A percentile compares a stretch with the other conserved stretches of the same genome.
These are phyloP conservation scores for Physaria fendleri DNA, from an alignment of 345 rosid genomes.

Conservation along the genomic window DNA sequence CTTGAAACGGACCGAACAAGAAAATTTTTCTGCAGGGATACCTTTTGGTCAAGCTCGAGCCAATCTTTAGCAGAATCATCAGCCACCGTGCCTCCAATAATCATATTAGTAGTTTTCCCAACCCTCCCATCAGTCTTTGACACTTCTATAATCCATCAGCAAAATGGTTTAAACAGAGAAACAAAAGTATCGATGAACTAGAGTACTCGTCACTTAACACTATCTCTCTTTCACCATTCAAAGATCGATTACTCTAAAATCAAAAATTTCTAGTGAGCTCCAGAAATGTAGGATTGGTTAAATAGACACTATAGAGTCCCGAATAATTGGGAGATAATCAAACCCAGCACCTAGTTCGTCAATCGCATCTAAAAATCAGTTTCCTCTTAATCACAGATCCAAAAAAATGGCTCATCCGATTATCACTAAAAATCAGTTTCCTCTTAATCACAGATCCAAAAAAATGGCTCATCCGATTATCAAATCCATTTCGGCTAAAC, in stretches of 20 bases:
- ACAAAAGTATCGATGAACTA: background rate
- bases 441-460: background rate
- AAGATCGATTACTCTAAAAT: background rate
- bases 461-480: background rate
- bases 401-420: background rate
- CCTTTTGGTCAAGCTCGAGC: conserved; percentile 95
- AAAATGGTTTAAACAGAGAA: background rate
- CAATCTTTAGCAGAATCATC: conserved; percentile 89
- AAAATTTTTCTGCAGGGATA: conserved; percentile 16
- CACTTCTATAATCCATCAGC: conserved; percentile 48
- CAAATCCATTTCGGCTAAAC: conserved; percentile 6
- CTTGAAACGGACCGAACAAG: background rate
- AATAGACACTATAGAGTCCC: background rate
- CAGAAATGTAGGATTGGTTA: background rate
- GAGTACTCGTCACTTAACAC: background rate
- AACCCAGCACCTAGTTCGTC: background rate
- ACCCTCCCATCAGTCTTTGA: conserved; percentile 91
- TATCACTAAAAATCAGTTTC: too few relatives aligned
- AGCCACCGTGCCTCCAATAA: conserved; percentile 86
- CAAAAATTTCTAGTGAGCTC: background rate
- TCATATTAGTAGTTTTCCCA: conserved; percentile 89
- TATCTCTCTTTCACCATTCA: background rate
- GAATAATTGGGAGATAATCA: background rate
- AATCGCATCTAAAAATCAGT: background rate
- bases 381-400: background rate